Evolutionary conservation across 2,329 filamentous ascomycete species (phyloP).

Genomic region (Tolypocladium ovalisporum): DNA sequence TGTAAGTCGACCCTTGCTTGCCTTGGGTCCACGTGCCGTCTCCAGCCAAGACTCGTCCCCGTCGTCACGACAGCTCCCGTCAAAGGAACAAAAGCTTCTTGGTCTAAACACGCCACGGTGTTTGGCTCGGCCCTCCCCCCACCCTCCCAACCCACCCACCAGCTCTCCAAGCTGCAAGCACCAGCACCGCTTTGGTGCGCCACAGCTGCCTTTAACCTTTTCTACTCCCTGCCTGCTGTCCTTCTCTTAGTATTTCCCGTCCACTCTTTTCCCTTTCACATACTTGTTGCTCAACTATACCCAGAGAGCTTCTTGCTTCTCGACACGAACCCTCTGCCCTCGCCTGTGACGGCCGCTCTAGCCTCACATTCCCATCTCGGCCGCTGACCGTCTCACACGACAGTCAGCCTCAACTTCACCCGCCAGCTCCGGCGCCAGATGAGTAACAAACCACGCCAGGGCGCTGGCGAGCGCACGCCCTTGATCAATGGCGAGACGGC

Average conservation of each 20-base stretch:
- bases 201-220: background rate
- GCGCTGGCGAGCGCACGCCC: conserved; percentile 28
- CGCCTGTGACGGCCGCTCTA: background rate
- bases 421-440: conserved; percentile 19
- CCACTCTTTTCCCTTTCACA: background rate
- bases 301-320: too few relatives aligned
- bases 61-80: background rate
- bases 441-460: conserved; percentile 15
- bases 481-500: conserved; percentile 27
- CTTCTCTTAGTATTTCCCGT: background rate
- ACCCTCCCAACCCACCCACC: too few relatives aligned
- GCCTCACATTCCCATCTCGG: background rate
- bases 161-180: background rate
- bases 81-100: background rate
- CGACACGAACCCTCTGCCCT: background rate
- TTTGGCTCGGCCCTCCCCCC: background rate
- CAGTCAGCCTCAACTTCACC: conserved; percentile 10
- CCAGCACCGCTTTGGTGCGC: background rate
- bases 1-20: conserved; percentile 3
- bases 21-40: background rate
- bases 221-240: background rate
- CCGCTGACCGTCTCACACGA: conserved; percentile 12
- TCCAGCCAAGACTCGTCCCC: background rate
- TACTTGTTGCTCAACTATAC: background rate
- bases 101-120: background rate